These are phyloP conservation scores for Zygnema cylindricum DNA, from an alignment of 139 green algal species.

Conservation along the genomic window DNA sequence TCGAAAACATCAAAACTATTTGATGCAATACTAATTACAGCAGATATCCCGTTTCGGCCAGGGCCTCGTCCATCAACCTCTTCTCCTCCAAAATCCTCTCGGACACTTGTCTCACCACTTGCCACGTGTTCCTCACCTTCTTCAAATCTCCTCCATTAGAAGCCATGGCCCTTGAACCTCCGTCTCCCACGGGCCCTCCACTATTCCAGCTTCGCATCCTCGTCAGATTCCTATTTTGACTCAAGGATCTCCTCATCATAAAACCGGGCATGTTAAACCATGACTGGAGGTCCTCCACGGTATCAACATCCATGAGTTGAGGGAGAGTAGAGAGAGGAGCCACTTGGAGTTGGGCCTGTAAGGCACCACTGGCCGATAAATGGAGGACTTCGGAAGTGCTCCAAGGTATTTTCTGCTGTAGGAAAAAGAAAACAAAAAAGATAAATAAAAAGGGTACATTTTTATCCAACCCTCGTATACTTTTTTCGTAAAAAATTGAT, in stretches of 20 bases:
- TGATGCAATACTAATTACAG: not conserved
- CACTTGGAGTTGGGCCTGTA: constrained; percentile 1
- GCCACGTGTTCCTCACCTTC: too few relatives aligned
- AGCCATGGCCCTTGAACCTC: too few relatives aligned
- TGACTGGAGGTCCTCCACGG: constrained; percentile 5
- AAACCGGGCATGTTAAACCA: not conserved
- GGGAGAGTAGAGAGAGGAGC: constrained; percentile 21
- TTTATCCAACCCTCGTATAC: too few relatives aligned
- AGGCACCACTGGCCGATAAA: not conserved
- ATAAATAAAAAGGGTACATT: not conserved
- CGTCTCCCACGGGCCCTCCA: too few relatives aligned
- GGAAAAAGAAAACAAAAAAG: not conserved
- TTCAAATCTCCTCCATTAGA: too few relatives aligned
- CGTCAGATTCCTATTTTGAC: not conserved
- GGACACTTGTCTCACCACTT: not conserved
- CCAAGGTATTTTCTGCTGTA: constrained; percentile 40
- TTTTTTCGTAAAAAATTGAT: too few relatives aligned
- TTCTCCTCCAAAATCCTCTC: constrained; percentile 4
- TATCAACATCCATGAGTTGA: constrained; percentile 26
- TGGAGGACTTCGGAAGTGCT: constrained; percentile 29
- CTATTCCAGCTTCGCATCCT: too few relatives aligned
- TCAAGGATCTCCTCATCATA: not conserved
- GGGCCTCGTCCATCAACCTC: not conserved
- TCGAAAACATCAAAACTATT: not conserved
- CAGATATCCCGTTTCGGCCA: constrained; percentile 1